Evolutionary conservation across 331 rosid species (phyloP).

Genomic region (Cydonia oblonga): DNA sequence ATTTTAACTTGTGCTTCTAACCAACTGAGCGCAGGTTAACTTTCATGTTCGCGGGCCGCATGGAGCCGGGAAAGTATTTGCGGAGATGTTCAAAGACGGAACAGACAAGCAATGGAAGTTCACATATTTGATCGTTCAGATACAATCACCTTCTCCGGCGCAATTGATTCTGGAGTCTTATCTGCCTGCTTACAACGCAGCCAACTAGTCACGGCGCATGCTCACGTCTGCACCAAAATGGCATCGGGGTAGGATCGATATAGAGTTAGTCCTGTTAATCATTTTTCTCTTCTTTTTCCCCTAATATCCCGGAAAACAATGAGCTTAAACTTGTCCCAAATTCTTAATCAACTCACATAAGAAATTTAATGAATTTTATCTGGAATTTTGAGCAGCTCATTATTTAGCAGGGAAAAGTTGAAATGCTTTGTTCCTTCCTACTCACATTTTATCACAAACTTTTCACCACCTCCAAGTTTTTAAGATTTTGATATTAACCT

Average conservation of each 20-base stretch:
- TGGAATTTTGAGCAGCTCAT: neutral
- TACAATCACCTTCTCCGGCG: constrained; percentile 59
- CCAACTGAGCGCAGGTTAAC: constrained; percentile 43
- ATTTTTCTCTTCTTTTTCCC: neutral
- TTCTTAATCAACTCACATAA: neutral
- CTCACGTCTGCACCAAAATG: constrained; percentile 16
- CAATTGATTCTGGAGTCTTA: constrained; percentile 85
- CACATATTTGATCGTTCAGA: constrained; percentile 76
- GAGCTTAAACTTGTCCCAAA: neutral
- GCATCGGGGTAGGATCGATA: constrained; percentile 9
- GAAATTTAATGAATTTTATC: neutral
- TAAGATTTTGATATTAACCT: neutral
- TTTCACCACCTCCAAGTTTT: neutral
- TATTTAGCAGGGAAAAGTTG: neutral
- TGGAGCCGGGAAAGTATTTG: constrained; percentile 75
- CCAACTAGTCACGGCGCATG: constrained; percentile 9
- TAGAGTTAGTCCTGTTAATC: constrained; percentile 12
- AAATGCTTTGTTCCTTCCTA: neutral
- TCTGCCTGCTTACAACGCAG: constrained; percentile 50
- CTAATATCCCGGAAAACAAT: neutral
- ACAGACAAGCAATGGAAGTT: constrained; percentile 69
- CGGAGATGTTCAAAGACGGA: constrained; percentile 78
- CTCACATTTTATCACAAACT: neutral
- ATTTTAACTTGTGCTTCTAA: neutral
- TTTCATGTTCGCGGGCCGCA: constrained; percentile 80